phyloP scores from a whole-genome alignment of 2,329 filamentous ascomycete species.

The Pyrenophora teres region DNA sequence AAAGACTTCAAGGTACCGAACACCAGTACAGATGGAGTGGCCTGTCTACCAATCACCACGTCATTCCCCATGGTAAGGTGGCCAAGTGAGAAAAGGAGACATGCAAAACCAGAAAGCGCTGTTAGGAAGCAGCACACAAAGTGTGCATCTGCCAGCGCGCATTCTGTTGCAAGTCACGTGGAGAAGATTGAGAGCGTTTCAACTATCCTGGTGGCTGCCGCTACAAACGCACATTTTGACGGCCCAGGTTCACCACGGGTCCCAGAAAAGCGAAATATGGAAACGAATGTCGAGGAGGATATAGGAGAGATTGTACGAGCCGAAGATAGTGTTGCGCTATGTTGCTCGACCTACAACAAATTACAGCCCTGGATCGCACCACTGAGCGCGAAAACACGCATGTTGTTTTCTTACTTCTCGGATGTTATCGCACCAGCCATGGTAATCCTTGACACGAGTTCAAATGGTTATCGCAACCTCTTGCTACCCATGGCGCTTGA shows the following conservation, averaged over 20 bases:
- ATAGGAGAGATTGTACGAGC: too few species aligned
- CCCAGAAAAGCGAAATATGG: background rate
- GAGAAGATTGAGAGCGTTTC: too few species aligned
- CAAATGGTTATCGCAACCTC: slow-evolving; percentile 49
- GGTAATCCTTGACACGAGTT: slow-evolving; percentile 46
- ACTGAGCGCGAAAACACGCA: slow-evolving; percentile 37
- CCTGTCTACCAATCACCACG: background rate
- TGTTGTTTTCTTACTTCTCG: slow-evolving; percentile 48
- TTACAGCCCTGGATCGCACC: slow-evolving; percentile 33
- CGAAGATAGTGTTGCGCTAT: too few species aligned
- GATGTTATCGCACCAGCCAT: slow-evolving; percentile 47
- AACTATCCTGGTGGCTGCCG: too few species aligned
- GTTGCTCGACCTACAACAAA: background rate
- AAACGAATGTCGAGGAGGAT: too few species aligned
- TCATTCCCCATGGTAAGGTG: background rate
- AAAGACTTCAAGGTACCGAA: slow-evolving; percentile 22
- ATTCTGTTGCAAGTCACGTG: background rate
- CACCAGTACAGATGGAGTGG: background rate
- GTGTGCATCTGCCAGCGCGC: too few species aligned
- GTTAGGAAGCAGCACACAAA: background rate
- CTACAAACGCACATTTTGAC: too few species aligned
- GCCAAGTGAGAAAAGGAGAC: slow-evolving; percentile 2
- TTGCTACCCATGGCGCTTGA: slow-evolving; percentile 50
- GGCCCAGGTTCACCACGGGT: background rate
- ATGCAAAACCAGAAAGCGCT: background rate